These are phyloP conservation scores for Decorospora gaudefroyi DNA, from an alignment of 2,329 filamentous ascomycete genomes.

Conservation along the genomic window DNA sequence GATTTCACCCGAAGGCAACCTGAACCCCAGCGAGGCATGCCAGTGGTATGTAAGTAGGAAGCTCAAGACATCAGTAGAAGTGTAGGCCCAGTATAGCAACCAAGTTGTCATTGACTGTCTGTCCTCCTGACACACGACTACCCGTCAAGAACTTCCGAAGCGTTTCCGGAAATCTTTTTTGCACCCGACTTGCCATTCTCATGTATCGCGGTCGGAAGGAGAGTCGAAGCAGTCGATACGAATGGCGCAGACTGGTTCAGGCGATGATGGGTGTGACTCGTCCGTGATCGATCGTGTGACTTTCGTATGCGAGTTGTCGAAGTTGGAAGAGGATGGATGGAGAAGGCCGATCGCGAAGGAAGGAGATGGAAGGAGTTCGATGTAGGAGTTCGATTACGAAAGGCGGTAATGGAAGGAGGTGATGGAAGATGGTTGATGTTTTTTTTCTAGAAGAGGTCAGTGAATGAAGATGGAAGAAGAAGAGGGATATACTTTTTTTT, in stretches of 20 bases:
- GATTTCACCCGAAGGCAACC: slow-evolving; percentile 5
- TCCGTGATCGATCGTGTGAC: not conserved
- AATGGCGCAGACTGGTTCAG: slow-evolving; percentile 3
- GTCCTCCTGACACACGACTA: slow-evolving; percentile 7
- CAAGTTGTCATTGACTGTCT: slow-evolving; percentile 2
- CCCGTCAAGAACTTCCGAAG: slow-evolving; percentile 5
- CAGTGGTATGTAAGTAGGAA: slow-evolving; percentile 3
- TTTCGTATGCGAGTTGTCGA: slow-evolving; percentile 1
- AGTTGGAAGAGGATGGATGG: not conserved
- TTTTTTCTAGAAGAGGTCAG: slow-evolving; percentile 1
- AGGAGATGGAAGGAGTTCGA: too few species aligned
- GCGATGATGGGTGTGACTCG: slow-evolving; percentile 4
- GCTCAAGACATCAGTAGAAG: not conserved
- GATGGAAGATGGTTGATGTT: not conserved
- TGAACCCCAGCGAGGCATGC: slow-evolving; percentile 6
- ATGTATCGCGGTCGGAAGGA: slow-evolving; percentile 3
- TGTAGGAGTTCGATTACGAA: not conserved
- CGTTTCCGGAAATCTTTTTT: slow-evolving; percentile 1
- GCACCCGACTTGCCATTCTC: slow-evolving; percentile 5
- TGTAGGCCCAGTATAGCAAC: slow-evolving; percentile 7
- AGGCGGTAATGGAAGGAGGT: not conserved
- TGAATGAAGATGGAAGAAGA: not conserved
- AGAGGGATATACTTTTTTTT: slow-evolving; percentile 1
- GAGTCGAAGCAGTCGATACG: slow-evolving; percentile 8
- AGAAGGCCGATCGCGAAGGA: slow-evolving; percentile 1